Percentiles rank a stretch among this genome's conserved stretches.
These are phyloP conservation scores for Neurospora sp. DNA, from an alignment of 2,329 filamentous ascomycete genomes.

Conservation along the genomic window DNA sequence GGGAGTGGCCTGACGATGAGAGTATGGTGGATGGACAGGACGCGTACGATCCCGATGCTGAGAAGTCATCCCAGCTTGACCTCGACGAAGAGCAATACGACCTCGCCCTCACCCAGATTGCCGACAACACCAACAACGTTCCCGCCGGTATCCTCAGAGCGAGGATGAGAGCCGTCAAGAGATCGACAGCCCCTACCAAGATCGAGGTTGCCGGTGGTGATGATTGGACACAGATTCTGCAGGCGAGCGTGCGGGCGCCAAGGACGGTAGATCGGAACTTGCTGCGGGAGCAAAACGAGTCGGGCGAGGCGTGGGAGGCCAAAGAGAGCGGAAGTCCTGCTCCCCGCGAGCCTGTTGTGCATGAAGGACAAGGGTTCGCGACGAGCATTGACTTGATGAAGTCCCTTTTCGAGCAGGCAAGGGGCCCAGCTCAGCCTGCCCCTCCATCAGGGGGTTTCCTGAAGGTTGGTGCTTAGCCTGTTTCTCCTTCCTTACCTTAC, in stretches of 20 bases:
- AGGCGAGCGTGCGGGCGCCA: constrained; percentile 85
- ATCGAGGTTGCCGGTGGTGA: constrained; percentile 59
- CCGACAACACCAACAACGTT: constrained; percentile 37
- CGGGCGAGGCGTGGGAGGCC: constrained; percentile 42
- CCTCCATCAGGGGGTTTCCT: constrained; percentile 58
- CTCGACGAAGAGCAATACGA: constrained; percentile 29
- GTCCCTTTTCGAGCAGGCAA: constrained; percentile 72
- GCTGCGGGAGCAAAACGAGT: constrained; percentile 49
- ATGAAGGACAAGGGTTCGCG: constrained; percentile 58
- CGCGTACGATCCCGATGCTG: constrained; percentile 44
- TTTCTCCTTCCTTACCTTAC: constrained; percentile 22
- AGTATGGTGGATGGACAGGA: constrained; percentile 47
- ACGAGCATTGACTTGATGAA: constrained; percentile 96
- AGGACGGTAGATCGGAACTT: constrained; percentile 89
- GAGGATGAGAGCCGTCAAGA: constrained; percentile 53
- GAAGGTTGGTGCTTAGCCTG: constrained; percentile 67
- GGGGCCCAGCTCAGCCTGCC: constrained; percentile 44
- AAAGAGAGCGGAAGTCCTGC: constrained; percentile 24
- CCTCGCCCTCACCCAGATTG: constrained; percentile 38
- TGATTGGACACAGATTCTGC: constrained; percentile 89
- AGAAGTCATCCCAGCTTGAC: constrained; percentile 16
- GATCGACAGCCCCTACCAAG: constrained; percentile 46
- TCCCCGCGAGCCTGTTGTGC: constrained; percentile 22
- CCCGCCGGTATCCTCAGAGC: constrained; percentile 55
- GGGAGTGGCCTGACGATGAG: constrained; percentile 42